Base-by-base conservation (phyloP, 108 stramenopile species). In the Cyclotella sp. region DNA sequence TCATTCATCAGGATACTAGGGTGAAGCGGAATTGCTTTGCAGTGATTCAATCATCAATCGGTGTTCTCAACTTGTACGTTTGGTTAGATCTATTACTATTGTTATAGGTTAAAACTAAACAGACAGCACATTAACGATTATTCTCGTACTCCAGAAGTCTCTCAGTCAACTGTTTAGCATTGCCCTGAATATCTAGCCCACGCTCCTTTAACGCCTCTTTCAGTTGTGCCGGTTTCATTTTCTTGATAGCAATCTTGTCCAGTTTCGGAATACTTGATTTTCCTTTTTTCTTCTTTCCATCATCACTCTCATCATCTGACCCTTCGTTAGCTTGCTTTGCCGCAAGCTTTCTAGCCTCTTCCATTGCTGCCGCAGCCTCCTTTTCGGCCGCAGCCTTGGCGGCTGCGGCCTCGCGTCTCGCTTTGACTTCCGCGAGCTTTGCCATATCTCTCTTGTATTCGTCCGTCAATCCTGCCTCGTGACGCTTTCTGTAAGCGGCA, bases 121-220 rank as follows among this genome's bases (percentile, higher is more conserved):
- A 2, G 34, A 34, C 34, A 34, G 34, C 34, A 34, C 43, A 45
- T 77, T 86, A 91, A 65, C 93, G 93, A 72, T 64, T 76, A 34
- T 85, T 89, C 69, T 96, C 95, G 67, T 86, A 93, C 22, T 91
- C 85, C 55, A 93, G 64, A 11, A 96, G 78, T 47, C 95, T 77
- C 4, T 77, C 72, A 26, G 65, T 83, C 74, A 96, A 78, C 27
- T 67, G 81, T 63, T 96, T 96, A 22, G 89, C 83, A 82, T 94
- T 94, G 15, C 95, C 95, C 75, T 94, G 93, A 84, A 91, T 93
- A 40, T 90, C 90, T 21, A 93, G 82, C 0, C 84, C 88, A 45
- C 95, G 76, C 64, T 85, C 85, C 85, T 96, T 96, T 68, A 96
- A 73, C 11, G 91, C 93, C 64, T 94, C 95, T 79, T 96, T 96